Evolutionary conservation across 495 filamentous ascomycete genomes (phyloP), one percentile per base, ranked within the genome.

Genomic region (Friedmanniomyces endolithicus): DNA sequence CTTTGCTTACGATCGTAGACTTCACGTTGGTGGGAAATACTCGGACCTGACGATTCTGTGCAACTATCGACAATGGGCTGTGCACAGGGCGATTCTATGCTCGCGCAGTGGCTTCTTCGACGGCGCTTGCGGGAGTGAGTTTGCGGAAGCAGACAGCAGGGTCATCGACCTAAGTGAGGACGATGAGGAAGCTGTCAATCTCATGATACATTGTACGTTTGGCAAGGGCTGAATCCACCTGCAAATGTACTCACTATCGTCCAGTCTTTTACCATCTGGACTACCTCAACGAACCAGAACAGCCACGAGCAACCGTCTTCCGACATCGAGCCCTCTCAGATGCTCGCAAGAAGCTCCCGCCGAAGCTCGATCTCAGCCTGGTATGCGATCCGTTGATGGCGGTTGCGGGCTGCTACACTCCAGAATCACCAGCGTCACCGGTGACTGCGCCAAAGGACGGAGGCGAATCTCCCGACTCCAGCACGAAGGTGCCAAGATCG

Each of bases 181-280:
- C 37, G 69, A 72, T 52, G 57, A 68, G 43, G 69, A 71, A 33
- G 68, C 68, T 9, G 69, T 72, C 31, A 64, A 70, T 29, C 66
- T 70, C 35, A 71, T 71, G 69, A 65, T 71, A n/a, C 37, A 70
- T 55, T 71, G 65, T 71, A 56, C 41, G 68, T 48, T 25, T 7
- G 22, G 19, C 19, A 14, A 29, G 11, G 47, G 19, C 50, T 11
- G 12, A 16, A 35, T 14, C 11, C 3, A 53, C 4, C 16, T 14
- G 16, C 29, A 14, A 27, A 46, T 31, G 4, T 6, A n/a, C 23
- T 47, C 7, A 47, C 17, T 6, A 22, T 17, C 11, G 39, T 8
- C 1, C 49, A 71, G 65, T 70, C 62, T 69, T 72, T 58, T 72
- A 72, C 61, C 66, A 72, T 54, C 65, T 70, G n/a, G 68, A 72